Conservation (phyloP, 345 rosid species). For the Fremontodendron californicum region DNA sequence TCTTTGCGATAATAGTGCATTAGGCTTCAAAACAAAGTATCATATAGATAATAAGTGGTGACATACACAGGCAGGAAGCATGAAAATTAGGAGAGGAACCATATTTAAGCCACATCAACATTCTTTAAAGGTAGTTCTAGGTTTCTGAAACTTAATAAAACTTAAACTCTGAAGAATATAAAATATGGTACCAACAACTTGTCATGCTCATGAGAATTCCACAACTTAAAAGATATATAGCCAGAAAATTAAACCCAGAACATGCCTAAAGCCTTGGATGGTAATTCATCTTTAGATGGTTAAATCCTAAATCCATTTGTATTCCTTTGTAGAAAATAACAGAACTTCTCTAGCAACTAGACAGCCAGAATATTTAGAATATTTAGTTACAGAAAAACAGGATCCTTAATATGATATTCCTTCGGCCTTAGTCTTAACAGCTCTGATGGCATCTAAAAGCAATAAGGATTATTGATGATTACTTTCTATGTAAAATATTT, state of each 20-base stretch:
- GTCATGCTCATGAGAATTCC: not conserved
- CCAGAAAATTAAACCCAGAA: not conserved
- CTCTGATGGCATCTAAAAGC: not conserved
- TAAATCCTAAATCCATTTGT: not conserved
- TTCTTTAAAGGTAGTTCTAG: not conserved
- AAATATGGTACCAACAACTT: not conserved
- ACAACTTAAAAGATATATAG: not conserved
- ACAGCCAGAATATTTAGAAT: not conserved
- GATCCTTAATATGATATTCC: not conserved
- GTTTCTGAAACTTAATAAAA: not conserved
- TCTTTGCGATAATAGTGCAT: not conserved
- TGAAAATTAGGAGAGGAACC: not conserved
- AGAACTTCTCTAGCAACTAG: not conserved
- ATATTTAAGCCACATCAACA: not conserved
- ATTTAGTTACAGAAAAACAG: not conserved
- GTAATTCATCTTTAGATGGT: not conserved
- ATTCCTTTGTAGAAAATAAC: not conserved
- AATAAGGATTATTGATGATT: not conserved
- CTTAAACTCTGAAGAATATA: not conserved
- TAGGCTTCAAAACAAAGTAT: slow-evolving; percentile 5
- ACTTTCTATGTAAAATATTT: not conserved
- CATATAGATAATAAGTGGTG: not conserved
- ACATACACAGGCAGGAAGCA: not conserved
- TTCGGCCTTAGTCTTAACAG: not conserved
- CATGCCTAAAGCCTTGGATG: not conserved